phyloP scores from a whole-genome alignment of 768 basidiomycete species.

The Lentinula lateritia region DNA sequence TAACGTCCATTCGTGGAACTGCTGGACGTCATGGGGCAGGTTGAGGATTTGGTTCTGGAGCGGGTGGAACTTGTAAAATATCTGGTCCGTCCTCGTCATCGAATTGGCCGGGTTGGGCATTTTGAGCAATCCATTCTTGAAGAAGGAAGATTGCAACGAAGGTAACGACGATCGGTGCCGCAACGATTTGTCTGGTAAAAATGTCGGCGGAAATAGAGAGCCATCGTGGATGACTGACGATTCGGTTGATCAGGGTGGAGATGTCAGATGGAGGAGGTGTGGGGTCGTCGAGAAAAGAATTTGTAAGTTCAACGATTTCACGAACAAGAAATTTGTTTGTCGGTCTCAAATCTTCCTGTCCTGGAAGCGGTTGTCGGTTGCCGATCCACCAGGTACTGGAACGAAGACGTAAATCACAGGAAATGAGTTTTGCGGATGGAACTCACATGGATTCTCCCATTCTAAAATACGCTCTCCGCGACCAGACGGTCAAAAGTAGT shows the following conservation, averaged over 20 bases:
- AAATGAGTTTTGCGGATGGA: no score
- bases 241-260: slow-evolving; percentile 29
- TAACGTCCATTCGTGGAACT: background rate
- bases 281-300: background rate
- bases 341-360: no score
- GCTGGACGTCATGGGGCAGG: slow-evolving; percentile 10
- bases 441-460: slow-evolving; percentile 74
- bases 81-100: slow-evolving; percentile 62
- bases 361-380: no score
- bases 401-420: no score
- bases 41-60: slow-evolving; percentile 16
- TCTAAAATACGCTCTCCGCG: slow-evolving; percentile 83
- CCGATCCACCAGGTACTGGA: no score
- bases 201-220: slow-evolving; percentile 70
- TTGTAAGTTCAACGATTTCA: background rate
- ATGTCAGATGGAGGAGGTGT: slow-evolving; percentile 4
- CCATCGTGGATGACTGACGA: slow-evolving; percentile 41
- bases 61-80: slow-evolving; percentile 17
- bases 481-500: slow-evolving; percentile 85
- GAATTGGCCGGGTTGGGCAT: slow-evolving; percentile 81
- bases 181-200: slow-evolving; percentile 91
- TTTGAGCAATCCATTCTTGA: slow-evolving; percentile 93
- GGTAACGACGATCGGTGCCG: slow-evolving; percentile 79
- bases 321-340: no score
- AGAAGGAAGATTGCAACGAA: slow-evolving; percentile 88